Evolutionary conservation across 495 filamentous ascomycete species (phyloP).

Genomic region (Penicillium ochrochloron): DNA sequence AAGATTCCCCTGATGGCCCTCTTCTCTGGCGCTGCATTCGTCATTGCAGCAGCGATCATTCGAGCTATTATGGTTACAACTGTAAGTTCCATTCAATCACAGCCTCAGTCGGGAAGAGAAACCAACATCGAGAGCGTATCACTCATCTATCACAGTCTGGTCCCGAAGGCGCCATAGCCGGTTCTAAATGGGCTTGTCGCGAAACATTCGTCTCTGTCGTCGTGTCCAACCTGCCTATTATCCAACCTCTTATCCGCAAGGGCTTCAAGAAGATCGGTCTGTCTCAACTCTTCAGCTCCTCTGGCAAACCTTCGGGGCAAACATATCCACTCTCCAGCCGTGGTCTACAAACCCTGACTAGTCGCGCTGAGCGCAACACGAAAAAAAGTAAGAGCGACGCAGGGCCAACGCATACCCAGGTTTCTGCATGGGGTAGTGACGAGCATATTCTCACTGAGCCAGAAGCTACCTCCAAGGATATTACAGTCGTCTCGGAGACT

Average conservation of each 20-base stretch:
- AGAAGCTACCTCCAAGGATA: conserved; percentile 24
- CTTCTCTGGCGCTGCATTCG: conserved; percentile 60
- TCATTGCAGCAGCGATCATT: conserved; percentile 58
- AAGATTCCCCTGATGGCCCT: conserved; percentile 55
- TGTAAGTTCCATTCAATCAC: conserved; percentile 28
- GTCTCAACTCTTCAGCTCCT: conserved; percentile 34
- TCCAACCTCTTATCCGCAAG: conserved; percentile 53
- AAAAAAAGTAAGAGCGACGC: conserved; percentile 25
- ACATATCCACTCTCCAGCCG: conserved; percentile 30
- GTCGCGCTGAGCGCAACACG: conserved; percentile 12
- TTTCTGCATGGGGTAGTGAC: conserved; percentile 38
- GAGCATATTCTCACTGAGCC: conserved; percentile 32
- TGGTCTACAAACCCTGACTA: conserved; percentile 23
- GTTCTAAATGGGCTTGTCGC: conserved; percentile 60
- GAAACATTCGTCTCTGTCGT: conserved; percentile 61
- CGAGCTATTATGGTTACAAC: conserved; percentile 57
- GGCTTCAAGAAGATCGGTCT: conserved; percentile 38
- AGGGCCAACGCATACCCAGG: conserved; percentile 22
- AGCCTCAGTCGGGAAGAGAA: not conserved
- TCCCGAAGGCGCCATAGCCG: conserved; percentile 44
- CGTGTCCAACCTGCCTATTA: conserved; percentile 60
- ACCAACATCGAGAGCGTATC: not conserved
- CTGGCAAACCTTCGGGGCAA: conserved; percentile 22
- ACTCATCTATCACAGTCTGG: conserved; percentile 20
- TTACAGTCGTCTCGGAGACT: conserved; percentile 41